Percentiles rank a stretch among this genome's conserved stretches.
These are phyloP conservation scores for Microdochium paspali DNA, from an alignment of 2,329 filamentous ascomycete species.

Conservation along the genomic window DNA sequence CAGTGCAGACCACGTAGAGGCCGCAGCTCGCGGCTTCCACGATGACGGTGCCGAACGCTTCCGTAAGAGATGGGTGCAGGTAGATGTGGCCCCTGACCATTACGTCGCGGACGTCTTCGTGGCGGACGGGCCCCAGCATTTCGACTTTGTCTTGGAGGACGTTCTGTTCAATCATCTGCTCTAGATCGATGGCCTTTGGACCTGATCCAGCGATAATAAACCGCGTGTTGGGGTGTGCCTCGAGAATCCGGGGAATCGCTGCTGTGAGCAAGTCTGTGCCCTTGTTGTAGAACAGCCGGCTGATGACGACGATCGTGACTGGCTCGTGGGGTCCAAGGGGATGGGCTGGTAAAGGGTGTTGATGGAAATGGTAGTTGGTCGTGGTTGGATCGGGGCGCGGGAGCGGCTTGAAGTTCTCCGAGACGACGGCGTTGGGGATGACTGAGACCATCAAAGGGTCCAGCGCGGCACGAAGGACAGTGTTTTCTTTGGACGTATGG, in stretches of 20 bases:
- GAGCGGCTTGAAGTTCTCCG: conserved; percentile 83
- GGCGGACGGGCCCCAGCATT: conserved; percentile 82
- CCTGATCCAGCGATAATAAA: conserved; percentile 96
- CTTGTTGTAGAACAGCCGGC: conserved; percentile 97
- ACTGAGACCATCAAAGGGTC: conserved; percentile 97
- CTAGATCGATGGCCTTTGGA: conserved; percentile 92
- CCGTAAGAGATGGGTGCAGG: conserved; percentile 86
- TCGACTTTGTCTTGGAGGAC: conserved; percentile 90
- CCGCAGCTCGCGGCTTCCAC: conserved; percentile 96
- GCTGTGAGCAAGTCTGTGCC: conserved; percentile 95
- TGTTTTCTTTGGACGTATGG: conserved; percentile 99
- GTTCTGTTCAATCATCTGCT: conserved; percentile 96
- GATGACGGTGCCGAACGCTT: conserved; percentile 95
- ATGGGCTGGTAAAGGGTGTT: conserved; percentile 46
- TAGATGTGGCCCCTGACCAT: conserved; percentile 98
- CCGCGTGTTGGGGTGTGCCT: conserved; percentile 81
- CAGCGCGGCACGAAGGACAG: conserved; percentile 83
- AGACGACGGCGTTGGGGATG: conserved; percentile 94
- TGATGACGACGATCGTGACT: conserved; percentile 95
- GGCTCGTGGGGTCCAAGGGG: conserved; percentile 73
- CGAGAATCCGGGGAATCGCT: conserved; percentile 84
- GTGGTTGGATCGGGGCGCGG: conserved; percentile 28
- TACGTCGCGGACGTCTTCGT: conserved; percentile 93
- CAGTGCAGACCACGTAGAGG: conserved; percentile 91
- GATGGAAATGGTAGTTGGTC: conserved; percentile 25